A percentile compares a stretch with the other conserved stretches of the same genome.
phyloP scores from a whole-genome alignment of 257 asterid genomes.

The Ajuga chamaepitys region DNA sequence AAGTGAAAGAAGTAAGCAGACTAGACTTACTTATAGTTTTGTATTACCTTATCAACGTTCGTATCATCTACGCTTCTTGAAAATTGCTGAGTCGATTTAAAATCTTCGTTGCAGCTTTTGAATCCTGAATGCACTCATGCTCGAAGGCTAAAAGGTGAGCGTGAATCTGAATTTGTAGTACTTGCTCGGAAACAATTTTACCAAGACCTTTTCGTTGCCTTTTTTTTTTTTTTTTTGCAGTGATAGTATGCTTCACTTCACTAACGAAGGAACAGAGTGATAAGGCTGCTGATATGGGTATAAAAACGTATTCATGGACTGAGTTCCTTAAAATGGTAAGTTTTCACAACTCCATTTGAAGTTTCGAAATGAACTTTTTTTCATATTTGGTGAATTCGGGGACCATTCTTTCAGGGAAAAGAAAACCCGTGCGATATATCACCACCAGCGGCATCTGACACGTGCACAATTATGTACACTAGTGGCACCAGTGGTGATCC shows the following conservation, averaged over 20 bases:
- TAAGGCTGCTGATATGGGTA: slow-evolving; percentile 41
- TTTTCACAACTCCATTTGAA: not conserved
- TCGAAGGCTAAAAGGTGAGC: slow-evolving; percentile 63
- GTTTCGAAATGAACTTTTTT: not conserved
- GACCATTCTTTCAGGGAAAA: slow-evolving; percentile 46
- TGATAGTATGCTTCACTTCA: slow-evolving; percentile 72
- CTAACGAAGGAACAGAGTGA: slow-evolving; percentile 48
- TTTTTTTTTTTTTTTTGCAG: slow-evolving; percentile 37
- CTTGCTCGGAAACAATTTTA: not conserved
- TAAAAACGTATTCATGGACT: slow-evolving; percentile 58
- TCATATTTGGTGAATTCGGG: not conserved
- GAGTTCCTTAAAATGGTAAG: slow-evolving; percentile 65
- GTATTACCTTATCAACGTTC: not conserved
- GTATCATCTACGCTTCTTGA: not conserved
- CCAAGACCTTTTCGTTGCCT: slow-evolving; percentile 14
- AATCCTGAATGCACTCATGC: slow-evolving; percentile 71
- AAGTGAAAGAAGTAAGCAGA: slow-evolving; percentile 62
- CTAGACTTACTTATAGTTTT: slow-evolving; percentile 11
- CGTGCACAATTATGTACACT: slow-evolving; percentile 90
- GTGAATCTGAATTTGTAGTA: not conserved
- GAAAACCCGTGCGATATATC: slow-evolving; percentile 40
- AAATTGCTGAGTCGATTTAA: not conserved
- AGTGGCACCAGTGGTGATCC: slow-evolving; percentile 98
- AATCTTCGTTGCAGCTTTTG: slow-evolving; percentile 49
- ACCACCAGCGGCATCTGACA: slow-evolving; percentile 59